Evolutionary conservation across 148 eudicot genomes (phyloP), one percentile per base, ranked within the genome.

Genomic region (Silene latifolia): DNA sequence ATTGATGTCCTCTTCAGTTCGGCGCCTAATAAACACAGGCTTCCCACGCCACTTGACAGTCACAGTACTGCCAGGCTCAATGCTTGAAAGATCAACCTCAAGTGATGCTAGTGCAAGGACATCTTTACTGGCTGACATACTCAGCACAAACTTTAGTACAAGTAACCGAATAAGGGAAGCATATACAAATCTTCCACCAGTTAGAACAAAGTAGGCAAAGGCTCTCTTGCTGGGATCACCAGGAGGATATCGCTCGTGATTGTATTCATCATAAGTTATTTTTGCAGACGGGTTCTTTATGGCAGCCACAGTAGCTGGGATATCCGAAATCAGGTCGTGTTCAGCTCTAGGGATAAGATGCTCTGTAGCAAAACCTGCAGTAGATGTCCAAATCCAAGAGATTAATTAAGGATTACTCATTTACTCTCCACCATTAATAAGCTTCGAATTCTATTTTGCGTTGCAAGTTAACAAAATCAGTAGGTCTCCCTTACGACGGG

Each of bases 31-130:
- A 68, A 88, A 87, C 53, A 90, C 90, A 4, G 95, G 91, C 85
- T 90, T 90, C 58, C 95, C 95, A 79, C 91, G 88, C 95, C 95
- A 90, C 87, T 90, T 90, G n/a, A 90, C 95, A 32, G 90, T 88
- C 51, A 86, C 87, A 23, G 91, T 90, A n/a, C 81, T 78, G 11
- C 95, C 95, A 4, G 91, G 90, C 75, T 85, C 89, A 69, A 90
- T 88, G 87, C 87, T 86, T 6, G 90, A 82, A n/a, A 88, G 88
- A 71, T 90, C 95, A 25, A 88, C 91, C 86, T 90, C 95, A 5
- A 90, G 77, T 29, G 95, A 90, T 60, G 91, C 91, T 71, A 84
- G 60, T 0, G 95, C 95, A 60, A 90, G 95, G 71, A 88, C 95
- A 47, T 90, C 95, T 80, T 86, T 86, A 65, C 86, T 86, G 60